A percentile compares a stretch with the other conserved stretches of the same genome.
These are phyloP conservation scores for Immersiporthe knoxdaviesiana DNA, from an alignment of 2,329 filamentous ascomycete species.

Conservation along the genomic window DNA sequence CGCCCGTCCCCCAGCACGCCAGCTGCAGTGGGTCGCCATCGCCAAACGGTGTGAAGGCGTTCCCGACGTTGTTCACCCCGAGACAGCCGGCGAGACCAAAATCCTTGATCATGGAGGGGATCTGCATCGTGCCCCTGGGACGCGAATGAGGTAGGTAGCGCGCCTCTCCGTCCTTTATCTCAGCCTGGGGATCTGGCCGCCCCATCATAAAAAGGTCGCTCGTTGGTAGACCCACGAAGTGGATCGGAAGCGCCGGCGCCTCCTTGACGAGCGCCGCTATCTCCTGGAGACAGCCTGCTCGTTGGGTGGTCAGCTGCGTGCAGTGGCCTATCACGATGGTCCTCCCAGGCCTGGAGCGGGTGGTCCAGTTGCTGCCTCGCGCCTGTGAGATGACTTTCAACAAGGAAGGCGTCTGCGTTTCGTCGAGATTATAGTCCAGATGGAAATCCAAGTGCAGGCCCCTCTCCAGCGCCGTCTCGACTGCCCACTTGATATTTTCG, in stretches of 20 bases:
- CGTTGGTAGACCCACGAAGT: slow-evolving; percentile 71
- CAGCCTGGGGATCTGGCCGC: slow-evolving; percentile 35
- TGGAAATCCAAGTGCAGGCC: slow-evolving; percentile 69
- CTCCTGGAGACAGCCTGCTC: slow-evolving; percentile 53
- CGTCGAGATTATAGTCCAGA: slow-evolving; percentile 69
- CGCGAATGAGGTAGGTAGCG: slow-evolving; percentile 32
- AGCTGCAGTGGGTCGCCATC: slow-evolving; percentile 67
- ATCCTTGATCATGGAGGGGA: slow-evolving; percentile 62
- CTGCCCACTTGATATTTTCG: slow-evolving; percentile 65
- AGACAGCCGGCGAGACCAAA: slow-evolving; percentile 63
- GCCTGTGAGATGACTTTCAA: slow-evolving; percentile 37
- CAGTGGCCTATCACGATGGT: slow-evolving; percentile 69
- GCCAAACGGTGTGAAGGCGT: slow-evolving; percentile 74
- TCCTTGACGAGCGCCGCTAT: slow-evolving; percentile 53
- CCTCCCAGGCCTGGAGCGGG: slow-evolving; percentile 41
- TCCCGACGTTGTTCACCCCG: slow-evolving; percentile 73
- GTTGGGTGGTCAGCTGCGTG: slow-evolving; percentile 65
- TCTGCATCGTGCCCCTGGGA: slow-evolving; percentile 63
- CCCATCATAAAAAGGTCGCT: slow-evolving; percentile 76
- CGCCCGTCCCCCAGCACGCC: slow-evolving; percentile 64
- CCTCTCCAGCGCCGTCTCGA: slow-evolving; percentile 54
- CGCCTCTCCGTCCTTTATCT: too few species aligned
- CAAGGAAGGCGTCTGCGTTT: slow-evolving; percentile 48
- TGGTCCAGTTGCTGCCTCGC: slow-evolving; percentile 48
- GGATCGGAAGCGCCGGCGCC: slow-evolving; percentile 55